phyloP scores from a whole-genome alignment of 768 basidiomycete genomes.

The Gymnopilus junonius region DNA sequence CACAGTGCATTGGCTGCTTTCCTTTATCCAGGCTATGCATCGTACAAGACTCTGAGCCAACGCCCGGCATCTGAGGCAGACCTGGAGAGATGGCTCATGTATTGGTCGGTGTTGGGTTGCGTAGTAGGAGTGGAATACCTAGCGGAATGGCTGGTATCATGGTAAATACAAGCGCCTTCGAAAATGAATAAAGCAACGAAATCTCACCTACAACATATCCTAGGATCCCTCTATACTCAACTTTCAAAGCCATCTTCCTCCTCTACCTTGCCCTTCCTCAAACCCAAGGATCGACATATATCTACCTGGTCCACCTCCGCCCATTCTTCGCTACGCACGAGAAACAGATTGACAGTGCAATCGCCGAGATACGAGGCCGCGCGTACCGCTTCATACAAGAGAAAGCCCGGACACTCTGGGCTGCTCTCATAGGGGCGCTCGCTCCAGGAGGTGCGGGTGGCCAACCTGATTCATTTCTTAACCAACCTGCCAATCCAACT shows the following conservation, averaged over 20 bases:
- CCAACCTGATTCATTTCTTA: slow-evolving; percentile 10
- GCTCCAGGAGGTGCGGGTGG: slow-evolving; percentile 27
- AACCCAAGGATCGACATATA: slow-evolving; percentile 83
- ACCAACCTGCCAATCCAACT: slow-evolving; percentile 3
- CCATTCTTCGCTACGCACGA: slow-evolving; percentile 88
- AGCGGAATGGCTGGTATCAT: slow-evolving; percentile 86
- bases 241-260: slow-evolving; percentile 81
- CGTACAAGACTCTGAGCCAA: slow-evolving; percentile 92
- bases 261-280: slow-evolving; percentile 92
- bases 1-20: slow-evolving; percentile 74
- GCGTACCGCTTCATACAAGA: slow-evolving; percentile 70
- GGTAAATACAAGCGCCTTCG: slow-evolving; percentile 52
- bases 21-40: slow-evolving; percentile 93
- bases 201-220: neutral
- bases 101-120: slow-evolving; percentile 90
- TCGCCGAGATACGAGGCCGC: slow-evolving; percentile 65
- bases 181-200: neutral
- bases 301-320: slow-evolving; percentile 79
- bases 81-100: slow-evolving; percentile 95
- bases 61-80: slow-evolving; percentile 86
- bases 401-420: slow-evolving; percentile 68
- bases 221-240: slow-evolving; percentile 91
- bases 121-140: slow-evolving; percentile 83
- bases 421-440: slow-evolving; percentile 54
- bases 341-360: slow-evolving; percentile 78